Conservation (phyloP, 2,329 filamentous ascomycete species). For the Ophiognomonia clavigignenti-juglandacearum region DNA sequence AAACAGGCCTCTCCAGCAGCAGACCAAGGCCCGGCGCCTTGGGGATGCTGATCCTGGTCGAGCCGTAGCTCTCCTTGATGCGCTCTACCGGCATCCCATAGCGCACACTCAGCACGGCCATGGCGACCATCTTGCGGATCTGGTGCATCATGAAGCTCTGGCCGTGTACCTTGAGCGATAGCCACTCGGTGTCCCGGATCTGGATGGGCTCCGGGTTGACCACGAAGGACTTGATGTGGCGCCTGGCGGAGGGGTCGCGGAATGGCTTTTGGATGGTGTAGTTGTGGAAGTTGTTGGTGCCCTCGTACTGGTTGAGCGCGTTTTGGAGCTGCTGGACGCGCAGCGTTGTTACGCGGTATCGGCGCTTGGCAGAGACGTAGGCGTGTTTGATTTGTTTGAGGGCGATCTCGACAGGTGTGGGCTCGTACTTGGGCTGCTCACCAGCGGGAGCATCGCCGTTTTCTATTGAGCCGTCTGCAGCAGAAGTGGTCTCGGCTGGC, state of each 20-base stretch:
- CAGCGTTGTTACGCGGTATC: constrained; percentile 71
- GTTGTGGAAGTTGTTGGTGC: constrained; percentile 93
- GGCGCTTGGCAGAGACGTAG: constrained; percentile 76
- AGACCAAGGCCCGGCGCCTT: constrained; percentile 89
- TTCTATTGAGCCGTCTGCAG: neutral
- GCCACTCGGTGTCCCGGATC: constrained; percentile 90
- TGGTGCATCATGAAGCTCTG: constrained; percentile 99
- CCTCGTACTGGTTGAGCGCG: constrained; percentile 69
- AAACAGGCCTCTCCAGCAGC: constrained; percentile 85
- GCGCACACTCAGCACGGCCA: constrained; percentile 79
- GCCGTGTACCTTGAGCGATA: constrained; percentile 91
- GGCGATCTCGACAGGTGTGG: constrained; percentile 55
- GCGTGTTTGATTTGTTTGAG: constrained; percentile 73
- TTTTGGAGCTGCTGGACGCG: constrained; percentile 73
- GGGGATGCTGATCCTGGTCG: constrained; percentile 76
- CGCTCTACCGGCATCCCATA: constrained; percentile 71
- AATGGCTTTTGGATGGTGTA: constrained; percentile 88
- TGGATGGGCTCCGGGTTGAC: constrained; percentile 72
- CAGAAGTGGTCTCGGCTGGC: neutral
- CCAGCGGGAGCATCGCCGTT: constrained; percentile 6
- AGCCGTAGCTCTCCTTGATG: constrained; percentile 69
- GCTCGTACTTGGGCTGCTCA: constrained; percentile 24
- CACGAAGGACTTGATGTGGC: constrained; percentile 88
- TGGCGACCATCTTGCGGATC: constrained; percentile 97
- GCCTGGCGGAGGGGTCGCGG: constrained; percentile 77